phyloP scores from a whole-genome alignment of 2,329 filamentous ascomycete genomes.

The Aspergillus sojae region DNA sequence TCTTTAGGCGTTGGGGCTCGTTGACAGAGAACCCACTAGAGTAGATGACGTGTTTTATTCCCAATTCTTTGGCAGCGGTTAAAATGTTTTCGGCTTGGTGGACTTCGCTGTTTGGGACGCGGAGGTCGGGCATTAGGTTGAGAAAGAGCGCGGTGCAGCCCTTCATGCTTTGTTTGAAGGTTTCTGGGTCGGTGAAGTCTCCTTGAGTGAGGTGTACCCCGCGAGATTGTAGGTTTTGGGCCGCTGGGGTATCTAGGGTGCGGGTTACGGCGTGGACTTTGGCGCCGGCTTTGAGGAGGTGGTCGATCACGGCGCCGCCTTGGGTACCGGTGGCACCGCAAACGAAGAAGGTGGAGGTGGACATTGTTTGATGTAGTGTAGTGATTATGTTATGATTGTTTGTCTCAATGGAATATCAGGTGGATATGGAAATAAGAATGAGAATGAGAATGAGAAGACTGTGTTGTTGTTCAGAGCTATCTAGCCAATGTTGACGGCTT shows the following conservation, averaged over 20 bases:
- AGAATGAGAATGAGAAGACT: neutral
- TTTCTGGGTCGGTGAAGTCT: constrained; percentile 31
- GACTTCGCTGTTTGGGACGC: constrained; percentile 22
- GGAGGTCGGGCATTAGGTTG: constrained; percentile 23
- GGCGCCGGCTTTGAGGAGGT: constrained; percentile 30
- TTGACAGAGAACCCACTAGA: constrained; percentile 32
- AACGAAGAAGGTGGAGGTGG: constrained; percentile 27
- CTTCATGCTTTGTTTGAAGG: constrained; percentile 30
- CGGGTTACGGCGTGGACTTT: constrained; percentile 38
- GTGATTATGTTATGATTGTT: neutral
- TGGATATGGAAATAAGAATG: neutral
- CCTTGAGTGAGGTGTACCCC: constrained; percentile 36
- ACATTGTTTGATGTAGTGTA: constrained; percentile 14
- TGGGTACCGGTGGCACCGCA: constrained; percentile 36
- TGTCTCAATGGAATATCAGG: neutral
- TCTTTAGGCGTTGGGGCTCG: constrained; percentile 29
- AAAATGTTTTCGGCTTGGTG: constrained; percentile 31
- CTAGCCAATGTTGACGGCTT: neutral
- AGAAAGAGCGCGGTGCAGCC: constrained; percentile 36
- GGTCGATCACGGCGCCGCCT: constrained; percentile 31
- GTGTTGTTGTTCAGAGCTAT: neutral
- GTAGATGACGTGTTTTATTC: constrained; percentile 37
- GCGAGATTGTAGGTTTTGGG: constrained; percentile 29
- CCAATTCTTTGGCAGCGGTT: constrained; percentile 28
- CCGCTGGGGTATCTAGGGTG: constrained; percentile 27